phyloP scores from a whole-genome alignment of 2,329 filamentous ascomycete genomes.

The Hypocrella siamensis region DNA sequence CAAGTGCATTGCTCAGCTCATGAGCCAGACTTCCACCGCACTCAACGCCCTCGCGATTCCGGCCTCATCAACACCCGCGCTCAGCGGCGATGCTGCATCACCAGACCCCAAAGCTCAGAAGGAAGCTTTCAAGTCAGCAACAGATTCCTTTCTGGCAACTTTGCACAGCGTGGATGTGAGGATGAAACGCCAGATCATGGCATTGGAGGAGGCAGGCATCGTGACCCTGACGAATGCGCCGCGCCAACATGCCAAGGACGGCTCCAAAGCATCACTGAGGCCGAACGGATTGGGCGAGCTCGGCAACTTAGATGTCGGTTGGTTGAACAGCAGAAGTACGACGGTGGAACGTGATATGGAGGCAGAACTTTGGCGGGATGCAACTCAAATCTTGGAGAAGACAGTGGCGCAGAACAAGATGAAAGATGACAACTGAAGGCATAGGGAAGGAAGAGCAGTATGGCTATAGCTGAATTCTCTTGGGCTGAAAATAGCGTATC shows the following conservation, averaged over 20 bases:
- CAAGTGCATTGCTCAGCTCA: slow-evolving; percentile 30
- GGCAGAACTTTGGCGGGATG: slow-evolving; percentile 53
- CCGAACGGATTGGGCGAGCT: slow-evolving; percentile 40
- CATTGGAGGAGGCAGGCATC: slow-evolving; percentile 67
- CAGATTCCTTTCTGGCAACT: slow-evolving; percentile 52
- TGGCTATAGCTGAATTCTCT: too few species aligned
- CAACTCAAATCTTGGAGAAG: slow-evolving; percentile 20
- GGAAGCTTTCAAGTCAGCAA: slow-evolving; percentile 40
- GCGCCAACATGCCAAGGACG: slow-evolving; percentile 15
- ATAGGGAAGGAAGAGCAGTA: too few species aligned
- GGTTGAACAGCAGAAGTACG: slow-evolving; percentile 74
- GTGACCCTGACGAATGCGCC: slow-evolving; percentile 31
- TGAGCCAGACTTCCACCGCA: slow-evolving; percentile 28
- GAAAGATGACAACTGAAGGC: too few species aligned
- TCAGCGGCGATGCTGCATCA: slow-evolving; percentile 8
- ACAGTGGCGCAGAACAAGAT: slow-evolving; percentile 7
- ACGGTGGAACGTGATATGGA: slow-evolving; percentile 75
- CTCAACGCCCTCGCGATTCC: slow-evolving; percentile 28
- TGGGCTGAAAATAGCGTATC: too few species aligned
- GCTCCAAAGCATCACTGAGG: slow-evolving; percentile 29
- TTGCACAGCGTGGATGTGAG: slow-evolving; percentile 61
- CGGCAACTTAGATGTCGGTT: slow-evolving; percentile 63
- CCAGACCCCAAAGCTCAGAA: slow-evolving; percentile 34
- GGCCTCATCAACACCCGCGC: slow-evolving; percentile 5
- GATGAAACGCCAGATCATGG: slow-evolving; percentile 52